A percentile compares a stretch with the other conserved stretches of the same genome.
Conservation (phyloP, 805 yeast genomes). For the Saturnispora sanitii region DNA sequence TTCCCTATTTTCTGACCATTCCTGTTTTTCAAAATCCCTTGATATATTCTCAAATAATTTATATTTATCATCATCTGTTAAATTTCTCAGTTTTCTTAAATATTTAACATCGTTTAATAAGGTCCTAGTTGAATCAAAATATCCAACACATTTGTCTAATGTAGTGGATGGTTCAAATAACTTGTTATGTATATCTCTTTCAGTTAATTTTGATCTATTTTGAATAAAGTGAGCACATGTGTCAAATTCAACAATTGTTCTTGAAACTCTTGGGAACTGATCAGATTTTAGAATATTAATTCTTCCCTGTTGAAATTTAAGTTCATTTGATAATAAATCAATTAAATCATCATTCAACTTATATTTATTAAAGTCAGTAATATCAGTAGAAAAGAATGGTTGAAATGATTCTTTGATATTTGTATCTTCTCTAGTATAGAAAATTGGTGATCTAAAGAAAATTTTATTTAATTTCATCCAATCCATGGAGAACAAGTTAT, state of each 20-base stretch:
- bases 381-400: conserved; percentile 19
- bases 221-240: conserved; percentile 47
- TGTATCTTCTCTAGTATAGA: conserved; percentile 6
- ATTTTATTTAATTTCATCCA: conserved; percentile 48
- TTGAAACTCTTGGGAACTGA: conserved; percentile 44
- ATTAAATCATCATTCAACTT: conserved; percentile 28
- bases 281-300: conserved; percentile 24
- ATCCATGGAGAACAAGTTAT: conserved; percentile 74
- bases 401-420: conserved; percentile 9
- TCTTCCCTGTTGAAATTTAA: conserved; percentile 9
- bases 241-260: conserved; percentile 65
- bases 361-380: conserved; percentile 15
- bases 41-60: conserved; percentile 21
- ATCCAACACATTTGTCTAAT: conserved; percentile 14
- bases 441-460: conserved; percentile 49
- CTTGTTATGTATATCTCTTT: conserved; percentile 41
- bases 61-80: conserved; percentile 18
- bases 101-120: conserved; percentile 49
- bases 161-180: conserved; percentile 1
- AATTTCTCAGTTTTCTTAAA: conserved; percentile 37
- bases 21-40: conserved; percentile 17
- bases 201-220: conserved; percentile 40
- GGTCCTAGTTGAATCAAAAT: conserved; percentile 39
- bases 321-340: conserved; percentile 22
- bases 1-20: conserved; percentile 37